A percentile compares a stretch with the other conserved stretches of the same genome.
Evolutionary conservation across 2,329 filamentous ascomycete genomes (phyloP).

Genomic region (Phoma herbarum): DNA sequence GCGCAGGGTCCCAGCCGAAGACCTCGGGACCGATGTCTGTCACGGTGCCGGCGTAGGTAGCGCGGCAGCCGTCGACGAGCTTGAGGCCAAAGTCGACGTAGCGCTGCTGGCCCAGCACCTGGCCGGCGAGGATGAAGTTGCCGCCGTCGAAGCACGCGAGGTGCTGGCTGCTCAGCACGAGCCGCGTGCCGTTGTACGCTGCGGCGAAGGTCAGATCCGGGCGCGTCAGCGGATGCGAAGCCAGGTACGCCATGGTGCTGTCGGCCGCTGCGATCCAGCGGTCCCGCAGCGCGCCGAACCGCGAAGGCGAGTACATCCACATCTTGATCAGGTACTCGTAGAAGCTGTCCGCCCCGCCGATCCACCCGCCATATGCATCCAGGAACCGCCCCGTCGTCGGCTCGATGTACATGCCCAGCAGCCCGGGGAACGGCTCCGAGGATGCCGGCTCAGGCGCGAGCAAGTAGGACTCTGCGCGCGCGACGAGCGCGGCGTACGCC

Average conservation of each 20-base stretch:
- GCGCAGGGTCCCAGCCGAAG: slow-evolving; percentile 51
- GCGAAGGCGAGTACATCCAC: slow-evolving; percentile 77
- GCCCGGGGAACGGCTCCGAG: slow-evolving; percentile 77
- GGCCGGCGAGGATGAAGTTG: slow-evolving; percentile 83
- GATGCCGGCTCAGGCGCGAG: slow-evolving; percentile 69
- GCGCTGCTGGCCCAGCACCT: slow-evolving; percentile 69
- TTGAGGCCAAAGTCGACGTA: slow-evolving; percentile 79
- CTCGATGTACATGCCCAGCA: slow-evolving; percentile 74
- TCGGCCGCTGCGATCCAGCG: slow-evolving; percentile 78
- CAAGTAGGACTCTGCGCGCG: slow-evolving; percentile 75
- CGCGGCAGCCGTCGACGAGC: slow-evolving; percentile 76
- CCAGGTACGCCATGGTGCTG: slow-evolving; percentile 75
- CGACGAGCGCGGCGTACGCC: slow-evolving; percentile 71
- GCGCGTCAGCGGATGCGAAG: slow-evolving; percentile 70
- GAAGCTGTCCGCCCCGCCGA: slow-evolving; percentile 78
- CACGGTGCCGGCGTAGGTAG: slow-evolving; percentile 73
- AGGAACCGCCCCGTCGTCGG: slow-evolving; percentile 72
- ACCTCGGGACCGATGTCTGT: slow-evolving; percentile 80
- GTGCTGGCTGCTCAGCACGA: slow-evolving; percentile 52
- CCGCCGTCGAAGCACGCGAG: slow-evolving; percentile 85
- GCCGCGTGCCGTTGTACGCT: slow-evolving; percentile 59
- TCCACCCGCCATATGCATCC: slow-evolving; percentile 76
- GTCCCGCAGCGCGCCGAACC: slow-evolving; percentile 73
- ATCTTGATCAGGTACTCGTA: slow-evolving; percentile 95
- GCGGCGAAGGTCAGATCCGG: slow-evolving; percentile 78